phyloP scores from a whole-genome alignment of 163 green algal genomes.

The Volvox carteri region DNA sequence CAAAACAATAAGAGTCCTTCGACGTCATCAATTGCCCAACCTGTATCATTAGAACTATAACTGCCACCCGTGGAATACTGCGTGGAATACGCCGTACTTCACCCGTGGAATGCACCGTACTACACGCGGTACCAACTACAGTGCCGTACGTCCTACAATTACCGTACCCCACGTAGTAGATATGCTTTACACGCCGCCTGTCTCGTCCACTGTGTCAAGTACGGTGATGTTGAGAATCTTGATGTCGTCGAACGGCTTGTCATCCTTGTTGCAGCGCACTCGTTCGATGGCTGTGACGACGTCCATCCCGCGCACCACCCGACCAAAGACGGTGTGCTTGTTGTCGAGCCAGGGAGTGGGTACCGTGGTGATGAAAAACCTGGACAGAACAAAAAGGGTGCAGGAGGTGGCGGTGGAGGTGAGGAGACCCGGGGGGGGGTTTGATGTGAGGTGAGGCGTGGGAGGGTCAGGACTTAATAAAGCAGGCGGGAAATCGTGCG shows the following conservation, averaged over 20 bases:
- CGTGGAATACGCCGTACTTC: too few species aligned
- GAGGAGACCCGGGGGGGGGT: too few species aligned
- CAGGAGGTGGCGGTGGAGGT: not conserved
- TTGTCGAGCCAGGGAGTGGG: slow-evolving; percentile 97
- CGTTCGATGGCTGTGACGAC: slow-evolving; percentile 87
- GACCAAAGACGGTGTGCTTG: slow-evolving; percentile 99
- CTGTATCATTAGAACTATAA: too few species aligned
- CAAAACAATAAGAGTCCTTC: too few species aligned
- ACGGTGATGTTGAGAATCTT: slow-evolving; percentile 90
- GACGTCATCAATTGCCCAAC: too few species aligned
- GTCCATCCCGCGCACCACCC: slow-evolving; percentile 71
- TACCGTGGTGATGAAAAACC: slow-evolving; percentile 98
- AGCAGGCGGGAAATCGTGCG: too few species aligned
- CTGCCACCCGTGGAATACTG: too few species aligned
- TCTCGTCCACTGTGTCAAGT: slow-evolving; percentile 66
- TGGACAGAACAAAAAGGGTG: not conserved
- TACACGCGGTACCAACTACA: too few species aligned
- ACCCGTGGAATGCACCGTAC: too few species aligned
- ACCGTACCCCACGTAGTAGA: too few species aligned
- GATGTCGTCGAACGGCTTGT: slow-evolving; percentile 93
- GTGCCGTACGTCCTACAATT: too few species aligned
- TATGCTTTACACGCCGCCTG: not conserved
- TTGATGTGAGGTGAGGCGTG: not conserved
- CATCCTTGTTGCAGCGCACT: slow-evolving; percentile 85
- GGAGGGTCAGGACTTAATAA: too few species aligned